phyloP scores from a whole-genome alignment of 805 yeast genomes.

The Candida taoyuanica region DNA sequence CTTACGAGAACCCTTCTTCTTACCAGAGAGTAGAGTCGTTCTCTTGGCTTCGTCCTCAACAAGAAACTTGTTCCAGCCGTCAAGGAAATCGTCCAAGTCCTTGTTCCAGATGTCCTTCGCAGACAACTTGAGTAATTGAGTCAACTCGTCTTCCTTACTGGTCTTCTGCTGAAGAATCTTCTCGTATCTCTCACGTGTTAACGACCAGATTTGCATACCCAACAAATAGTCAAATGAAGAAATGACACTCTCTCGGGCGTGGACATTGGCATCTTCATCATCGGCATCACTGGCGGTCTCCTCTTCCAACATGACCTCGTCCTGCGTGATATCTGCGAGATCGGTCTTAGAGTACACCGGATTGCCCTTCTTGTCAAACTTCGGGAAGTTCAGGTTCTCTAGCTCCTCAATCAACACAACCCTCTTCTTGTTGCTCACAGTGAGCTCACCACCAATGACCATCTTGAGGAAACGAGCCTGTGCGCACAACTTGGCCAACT shows the following conservation, averaged over 20 bases:
- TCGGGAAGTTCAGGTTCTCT: conserved; percentile 63
- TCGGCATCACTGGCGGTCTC: conserved; percentile 40
- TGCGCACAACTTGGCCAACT: conserved; percentile 65
- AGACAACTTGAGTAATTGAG: conserved; percentile 53
- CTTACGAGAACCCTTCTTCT: conserved; percentile 38
- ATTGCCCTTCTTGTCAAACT: conserved; percentile 64
- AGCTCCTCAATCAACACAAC: conserved; percentile 59
- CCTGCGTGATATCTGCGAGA: conserved; percentile 27
- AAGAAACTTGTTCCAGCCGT: conserved; percentile 63
- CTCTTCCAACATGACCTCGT: conserved; percentile 33
- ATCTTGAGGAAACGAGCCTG: conserved; percentile 91
- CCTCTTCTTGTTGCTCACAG: conserved; percentile 72
- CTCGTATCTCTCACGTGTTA: conserved; percentile 86
- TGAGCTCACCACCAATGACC: conserved; percentile 72
- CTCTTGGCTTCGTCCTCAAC: conserved; percentile 60
- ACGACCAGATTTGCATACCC: conserved; percentile 91
- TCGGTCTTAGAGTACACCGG: conserved; percentile 46
- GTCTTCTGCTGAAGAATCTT: conserved; percentile 68
- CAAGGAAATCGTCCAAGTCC: conserved; percentile 73
- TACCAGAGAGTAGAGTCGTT: conserved; percentile 42
- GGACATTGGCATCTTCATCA: conserved; percentile 34
- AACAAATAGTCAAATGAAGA: conserved; percentile 81
- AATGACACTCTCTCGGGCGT: conserved; percentile 44
- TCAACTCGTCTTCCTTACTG: conserved; percentile 68
- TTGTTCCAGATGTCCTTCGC: conserved; percentile 87